These are phyloP conservation scores for Tephrocybe sp. DNA, from an alignment of 768 basidiomycete genomes.

Conservation along the genomic window DNA sequence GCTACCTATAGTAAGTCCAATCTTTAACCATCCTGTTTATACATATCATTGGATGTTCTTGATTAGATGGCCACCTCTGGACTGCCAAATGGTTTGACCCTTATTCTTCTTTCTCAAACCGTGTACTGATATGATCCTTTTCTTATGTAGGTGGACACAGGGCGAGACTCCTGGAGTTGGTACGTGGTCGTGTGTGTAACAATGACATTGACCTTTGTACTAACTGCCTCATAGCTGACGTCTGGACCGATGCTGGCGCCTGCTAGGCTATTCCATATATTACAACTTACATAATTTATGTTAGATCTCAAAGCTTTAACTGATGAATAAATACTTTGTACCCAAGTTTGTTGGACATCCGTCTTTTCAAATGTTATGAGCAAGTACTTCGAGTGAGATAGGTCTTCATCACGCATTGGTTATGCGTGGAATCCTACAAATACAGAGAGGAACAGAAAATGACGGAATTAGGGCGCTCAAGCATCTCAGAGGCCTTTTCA, in stretches of 20 bases:
- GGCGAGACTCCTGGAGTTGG: slow-evolving; percentile 56
- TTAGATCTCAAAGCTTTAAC: no score
- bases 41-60: neutral
- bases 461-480: slow-evolving; percentile 91
- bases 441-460: slow-evolving; percentile 89
- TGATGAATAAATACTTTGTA: no score
- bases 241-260: slow-evolving; percentile 51
- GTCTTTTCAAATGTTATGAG: no score
- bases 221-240: slow-evolving; percentile 38
- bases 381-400: no score
- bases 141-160: slow-evolving; percentile 46
- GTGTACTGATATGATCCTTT: neutral
- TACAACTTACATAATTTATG: no score
- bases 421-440: no score
- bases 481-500: slow-evolving; percentile 87
- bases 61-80: slow-evolving; percentile 52
- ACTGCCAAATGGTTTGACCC: slow-evolving; percentile 48
- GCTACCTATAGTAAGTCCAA: slow-evolving; percentile 47
- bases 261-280: slow-evolving; percentile 32
- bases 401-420: no score
- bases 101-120: neutral
- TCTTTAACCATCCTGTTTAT: neutral
- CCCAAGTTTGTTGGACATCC: no score
- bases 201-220: slow-evolving; percentile 1
- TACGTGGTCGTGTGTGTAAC: slow-evolving; percentile 26